Evolutionary conservation across 163 green algal genomes (phyloP).

Genomic region (Scenedesmus sp.): DNA sequence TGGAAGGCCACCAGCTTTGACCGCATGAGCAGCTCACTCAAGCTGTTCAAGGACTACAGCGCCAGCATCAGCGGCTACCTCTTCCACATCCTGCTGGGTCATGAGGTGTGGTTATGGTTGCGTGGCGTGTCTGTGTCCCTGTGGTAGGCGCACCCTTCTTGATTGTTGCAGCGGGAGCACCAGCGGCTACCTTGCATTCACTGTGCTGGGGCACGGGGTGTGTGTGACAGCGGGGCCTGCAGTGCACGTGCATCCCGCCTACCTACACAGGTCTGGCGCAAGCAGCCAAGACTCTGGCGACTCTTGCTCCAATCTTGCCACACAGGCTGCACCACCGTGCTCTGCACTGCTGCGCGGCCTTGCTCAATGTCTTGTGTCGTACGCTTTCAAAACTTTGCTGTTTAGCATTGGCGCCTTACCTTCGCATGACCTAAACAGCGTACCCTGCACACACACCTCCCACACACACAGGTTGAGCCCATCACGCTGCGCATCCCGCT

Average conservation of each 20-base stretch:
- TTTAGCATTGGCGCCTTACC: too few species aligned
- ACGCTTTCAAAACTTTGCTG: too few species aligned
- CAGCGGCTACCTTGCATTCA: conserved; percentile 94
- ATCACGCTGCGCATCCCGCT: conserved; percentile 61
- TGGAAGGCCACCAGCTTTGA: conserved; percentile 96
- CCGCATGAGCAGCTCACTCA: conserved; percentile 92
- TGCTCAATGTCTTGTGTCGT: too few species aligned
- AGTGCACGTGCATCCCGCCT: too few species aligned
- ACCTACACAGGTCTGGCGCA: too few species aligned
- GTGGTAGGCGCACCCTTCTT: too few species aligned
- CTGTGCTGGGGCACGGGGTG: conserved; percentile 84
- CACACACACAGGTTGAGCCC: conserved; percentile 60
- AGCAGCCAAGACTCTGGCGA: too few species aligned
- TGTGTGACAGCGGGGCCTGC: background rate
- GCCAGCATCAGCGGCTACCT: conserved; percentile 86
- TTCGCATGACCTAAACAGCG: too few species aligned
- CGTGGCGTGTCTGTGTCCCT: background rate
- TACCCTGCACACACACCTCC: background rate
- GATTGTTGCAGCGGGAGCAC: conserved; percentile 50
- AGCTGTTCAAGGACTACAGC: conserved; percentile 83
- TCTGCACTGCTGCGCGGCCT: too few species aligned
- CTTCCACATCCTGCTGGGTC: conserved; percentile 92
- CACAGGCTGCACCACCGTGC: too few species aligned
- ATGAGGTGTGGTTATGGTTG: conserved; percentile 72
- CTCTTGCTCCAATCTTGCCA: too few species aligned